Conservation (phyloP, 2,329 filamentous ascomycete genomes). For the Exophiala bonariae region DNA sequence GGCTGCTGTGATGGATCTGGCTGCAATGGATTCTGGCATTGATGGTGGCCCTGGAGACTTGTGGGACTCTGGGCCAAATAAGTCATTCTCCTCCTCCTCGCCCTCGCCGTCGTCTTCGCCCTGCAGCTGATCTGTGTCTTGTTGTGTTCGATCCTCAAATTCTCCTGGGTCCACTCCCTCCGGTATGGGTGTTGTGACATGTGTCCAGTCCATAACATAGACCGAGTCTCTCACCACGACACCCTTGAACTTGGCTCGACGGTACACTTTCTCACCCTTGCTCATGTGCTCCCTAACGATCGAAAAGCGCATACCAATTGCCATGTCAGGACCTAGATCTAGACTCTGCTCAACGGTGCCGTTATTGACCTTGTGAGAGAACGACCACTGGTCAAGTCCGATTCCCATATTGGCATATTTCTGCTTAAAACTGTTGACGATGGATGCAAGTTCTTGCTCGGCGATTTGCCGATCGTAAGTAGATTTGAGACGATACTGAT, state of each 20-base stretch:
- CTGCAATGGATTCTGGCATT: no score
- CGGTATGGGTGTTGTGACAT: constrained; percentile 2
- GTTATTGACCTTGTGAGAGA: constrained; percentile 3
- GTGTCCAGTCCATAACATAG: constrained; percentile 24
- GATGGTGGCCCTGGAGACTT: neutral
- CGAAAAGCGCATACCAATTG: constrained; percentile 16
- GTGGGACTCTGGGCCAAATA: constrained; percentile 10
- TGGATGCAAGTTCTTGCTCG: constrained; percentile 12
- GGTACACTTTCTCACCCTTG: constrained; percentile 14
- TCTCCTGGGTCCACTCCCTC: no score
- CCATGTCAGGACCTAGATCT: constrained; percentile 13
- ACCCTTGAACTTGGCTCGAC: constrained; percentile 10
- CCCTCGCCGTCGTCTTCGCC: no score
- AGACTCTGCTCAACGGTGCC: constrained; percentile 21
- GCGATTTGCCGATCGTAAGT: constrained; percentile 10
- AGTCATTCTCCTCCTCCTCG: neutral
- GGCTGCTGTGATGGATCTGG: no score
- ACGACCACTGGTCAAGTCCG: constrained; percentile 4
- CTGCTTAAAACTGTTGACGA: no score
- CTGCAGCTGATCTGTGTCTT: neutral
- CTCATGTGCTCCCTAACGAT: constrained; percentile 20
- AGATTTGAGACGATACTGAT: constrained; percentile 14
- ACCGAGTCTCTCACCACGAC: constrained; percentile 5
- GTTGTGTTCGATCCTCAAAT: no score
- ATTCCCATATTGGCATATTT: constrained; percentile 5